Evolutionary conservation across 192 early-diverging fungal genomes (phyloP).

Genomic region (Thamnidium elegans): DNA sequence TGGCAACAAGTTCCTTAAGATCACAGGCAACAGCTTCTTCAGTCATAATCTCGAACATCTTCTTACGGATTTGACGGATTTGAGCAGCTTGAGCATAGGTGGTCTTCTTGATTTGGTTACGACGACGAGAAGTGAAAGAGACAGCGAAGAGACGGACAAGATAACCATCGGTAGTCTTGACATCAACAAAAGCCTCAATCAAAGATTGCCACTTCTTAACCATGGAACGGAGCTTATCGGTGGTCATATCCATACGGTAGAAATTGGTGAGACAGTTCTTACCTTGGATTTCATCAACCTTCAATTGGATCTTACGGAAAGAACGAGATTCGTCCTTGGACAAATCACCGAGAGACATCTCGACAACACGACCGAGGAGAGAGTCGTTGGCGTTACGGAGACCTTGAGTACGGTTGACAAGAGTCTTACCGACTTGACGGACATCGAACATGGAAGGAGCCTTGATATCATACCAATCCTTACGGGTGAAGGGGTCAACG

Average conservation of each 20-base stretch:
- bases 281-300: constrained; percentile 94
- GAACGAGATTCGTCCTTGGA: constrained; percentile 88
- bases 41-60: constrained; percentile 99
- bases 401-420: constrained; percentile 99
- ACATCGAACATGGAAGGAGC: constrained; percentile 94
- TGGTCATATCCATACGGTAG: constrained; percentile 99
- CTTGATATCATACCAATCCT: constrained; percentile 99
- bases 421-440: constrained; percentile 96
- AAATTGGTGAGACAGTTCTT: constrained; percentile 99
- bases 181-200: constrained; percentile 96
- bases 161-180: constrained; percentile 99
- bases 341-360: constrained; percentile 95
- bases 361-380: constrained; percentile 95
- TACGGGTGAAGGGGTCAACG: constrained; percentile 99
- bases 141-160: constrained; percentile 95
- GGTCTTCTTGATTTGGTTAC: constrained; percentile 96
- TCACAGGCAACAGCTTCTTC: constrained; percentile 80
- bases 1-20: constrained; percentile 92
- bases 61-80: constrained; percentile 98
- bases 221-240: constrained; percentile 99
- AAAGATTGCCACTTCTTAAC: constrained; percentile 99
- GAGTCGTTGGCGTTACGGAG: constrained; percentile 95
- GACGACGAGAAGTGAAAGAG: constrained; percentile 93
- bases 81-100: constrained; percentile 97
- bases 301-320: constrained; percentile 98